These are phyloP conservation scores for Chalaropsis ovoidea DNA, from an alignment of 2,329 filamentous ascomycete genomes.

Conservation along the genomic window DNA sequence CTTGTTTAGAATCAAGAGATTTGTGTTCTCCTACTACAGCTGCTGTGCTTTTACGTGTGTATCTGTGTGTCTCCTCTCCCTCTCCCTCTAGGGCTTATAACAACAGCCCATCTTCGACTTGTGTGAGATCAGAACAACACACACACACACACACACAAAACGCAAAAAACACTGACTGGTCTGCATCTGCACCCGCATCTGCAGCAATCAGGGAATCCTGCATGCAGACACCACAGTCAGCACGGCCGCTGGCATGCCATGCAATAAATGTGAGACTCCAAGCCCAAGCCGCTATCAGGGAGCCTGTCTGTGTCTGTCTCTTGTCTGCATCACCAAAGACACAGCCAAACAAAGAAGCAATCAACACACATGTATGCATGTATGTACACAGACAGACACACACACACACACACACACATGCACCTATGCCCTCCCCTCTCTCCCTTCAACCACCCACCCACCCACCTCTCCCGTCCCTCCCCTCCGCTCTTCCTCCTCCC, in stretches of 20 bases:
- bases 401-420: neutral
- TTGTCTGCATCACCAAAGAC: too few relatives aligned
- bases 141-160: neutral
- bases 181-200: neutral
- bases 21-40: too few relatives aligned
- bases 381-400: neutral
- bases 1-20: neutral
- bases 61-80: neutral
- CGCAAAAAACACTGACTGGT: neutral
- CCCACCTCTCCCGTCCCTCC: neutral
- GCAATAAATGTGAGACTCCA: neutral
- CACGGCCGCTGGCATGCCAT: neutral
- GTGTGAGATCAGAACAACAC: neutral
- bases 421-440: neutral
- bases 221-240: conserved; percentile 3
- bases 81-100: neutral
- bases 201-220: neutral
- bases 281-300: neutral
- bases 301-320: too few relatives aligned
- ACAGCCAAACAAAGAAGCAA: too few relatives aligned
- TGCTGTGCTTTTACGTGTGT: too few relatives aligned
- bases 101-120: neutral
- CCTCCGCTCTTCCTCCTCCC: neutral
- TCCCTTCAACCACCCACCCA: neutral
- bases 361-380: neutral